Evolutionary conservation across 257 asterid species (phyloP).

Genomic region (Solanum peruvianum): DNA sequence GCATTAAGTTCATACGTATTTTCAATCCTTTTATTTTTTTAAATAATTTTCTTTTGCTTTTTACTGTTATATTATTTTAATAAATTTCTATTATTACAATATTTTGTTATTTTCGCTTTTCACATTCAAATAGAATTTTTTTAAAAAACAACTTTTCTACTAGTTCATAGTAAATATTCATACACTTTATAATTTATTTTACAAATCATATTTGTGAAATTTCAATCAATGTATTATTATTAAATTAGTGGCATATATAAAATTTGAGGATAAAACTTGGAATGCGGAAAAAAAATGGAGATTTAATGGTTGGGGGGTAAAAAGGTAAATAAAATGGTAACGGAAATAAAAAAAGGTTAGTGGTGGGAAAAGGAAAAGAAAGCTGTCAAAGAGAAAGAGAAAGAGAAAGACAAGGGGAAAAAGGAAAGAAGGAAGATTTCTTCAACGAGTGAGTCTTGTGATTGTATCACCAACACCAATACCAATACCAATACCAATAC

Average conservation of each 20-base stretch:
- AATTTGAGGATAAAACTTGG: neutral
- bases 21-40: neutral
- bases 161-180: accelerated
- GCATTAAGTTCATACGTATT: too few relatives aligned
- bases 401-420: slow-evolving; percentile 4
- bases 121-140: too few relatives aligned
- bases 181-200: too few relatives aligned
- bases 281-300: neutral
- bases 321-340: neutral
- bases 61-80: too few relatives aligned
- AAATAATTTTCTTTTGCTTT: too few relatives aligned
- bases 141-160: too few relatives aligned
- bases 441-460: slow-evolving; percentile 31
- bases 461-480: slow-evolving; percentile 7
- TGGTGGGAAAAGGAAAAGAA: slow-evolving; percentile 45
- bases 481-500: neutral
- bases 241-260: too few relatives aligned
- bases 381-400: slow-evolving; percentile 19
- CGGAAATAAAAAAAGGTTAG: slow-evolving; percentile 8
- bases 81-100: too few relatives aligned
- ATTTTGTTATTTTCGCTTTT: neutral
- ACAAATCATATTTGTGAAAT: too few relatives aligned
- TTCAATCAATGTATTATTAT: too few relatives aligned
- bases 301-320: neutral
- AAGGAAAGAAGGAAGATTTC: slow-evolving; percentile 24